Conservation (phyloP, 768 basidiomycete species). For the Hygrophorus russula region DNA sequence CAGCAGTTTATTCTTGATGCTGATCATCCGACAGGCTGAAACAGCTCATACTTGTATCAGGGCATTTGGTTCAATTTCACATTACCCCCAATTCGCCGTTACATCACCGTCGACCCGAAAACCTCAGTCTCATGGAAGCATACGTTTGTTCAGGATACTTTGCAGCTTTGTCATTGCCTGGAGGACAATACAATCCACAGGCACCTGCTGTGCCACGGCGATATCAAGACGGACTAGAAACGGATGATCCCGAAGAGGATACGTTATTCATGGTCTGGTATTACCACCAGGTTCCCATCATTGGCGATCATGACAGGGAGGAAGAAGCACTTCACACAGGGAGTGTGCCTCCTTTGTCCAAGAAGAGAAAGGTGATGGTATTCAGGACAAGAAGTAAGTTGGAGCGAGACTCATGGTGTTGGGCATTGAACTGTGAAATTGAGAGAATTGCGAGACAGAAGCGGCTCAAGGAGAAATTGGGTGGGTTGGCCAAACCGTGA, state of each 20-base stretch:
- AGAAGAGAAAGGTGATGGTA: conserved; percentile 49
- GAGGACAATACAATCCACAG: conserved; percentile 51
- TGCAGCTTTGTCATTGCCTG: conserved; percentile 54
- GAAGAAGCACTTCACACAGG: conserved; percentile 14
- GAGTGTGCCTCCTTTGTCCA: conserved; percentile 38
- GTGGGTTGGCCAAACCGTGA: conserved; percentile 35
- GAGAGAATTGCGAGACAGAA: conserved; percentile 63
- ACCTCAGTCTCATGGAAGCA: conserved; percentile 56
- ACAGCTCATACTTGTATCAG: conserved; percentile 65
- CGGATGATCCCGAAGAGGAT: conserved; percentile 81
- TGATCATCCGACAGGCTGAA: conserved; percentile 33
- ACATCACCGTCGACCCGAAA: conserved; percentile 42
- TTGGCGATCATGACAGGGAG: conserved; percentile 17
- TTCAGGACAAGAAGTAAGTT: conserved; percentile 72
- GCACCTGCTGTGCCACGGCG: conserved; percentile 47
- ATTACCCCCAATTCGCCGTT: conserved; percentile 48
- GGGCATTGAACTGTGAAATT: conserved; percentile 85
- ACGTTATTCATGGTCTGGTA: conserved; percentile 78
- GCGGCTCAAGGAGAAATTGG: conserved; percentile 53
- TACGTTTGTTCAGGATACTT: conserved; percentile 85
- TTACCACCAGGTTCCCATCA: conserved; percentile 25
- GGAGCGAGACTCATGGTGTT: conserved; percentile 92
- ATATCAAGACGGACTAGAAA: conserved; percentile 85
- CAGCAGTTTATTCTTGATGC: background rate
- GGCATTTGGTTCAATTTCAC: conserved; percentile 63